phyloP scores from a whole-genome alignment of 2,329 filamentous ascomycete species.

The Apiospora pterosperma region DNA sequence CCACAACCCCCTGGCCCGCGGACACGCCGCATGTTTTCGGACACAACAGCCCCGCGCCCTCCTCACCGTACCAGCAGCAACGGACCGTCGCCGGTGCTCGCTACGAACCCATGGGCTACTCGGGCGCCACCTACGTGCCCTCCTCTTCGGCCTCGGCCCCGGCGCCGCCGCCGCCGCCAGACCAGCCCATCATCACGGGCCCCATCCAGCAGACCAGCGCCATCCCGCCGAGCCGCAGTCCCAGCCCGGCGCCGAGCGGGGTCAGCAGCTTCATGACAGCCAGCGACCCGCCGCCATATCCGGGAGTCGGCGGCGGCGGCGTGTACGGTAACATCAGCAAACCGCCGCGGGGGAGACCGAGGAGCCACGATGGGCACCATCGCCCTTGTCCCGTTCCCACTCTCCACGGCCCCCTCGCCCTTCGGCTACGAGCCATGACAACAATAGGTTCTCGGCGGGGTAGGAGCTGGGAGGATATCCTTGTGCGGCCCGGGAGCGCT shows the following conservation, averaged over 20 bases:
- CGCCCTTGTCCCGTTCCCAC: neutral
- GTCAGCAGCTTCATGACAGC: neutral
- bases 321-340: neutral
- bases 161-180: neutral
- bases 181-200: slow-evolving; percentile 5
- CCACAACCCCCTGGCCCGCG: neutral
- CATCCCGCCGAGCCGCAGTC: slow-evolving; percentile 4
- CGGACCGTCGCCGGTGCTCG: neutral
- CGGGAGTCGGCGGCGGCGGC: neutral
- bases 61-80: neutral
- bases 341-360: neutral
- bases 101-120: slow-evolving; percentile 7
- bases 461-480: too few relatives aligned
- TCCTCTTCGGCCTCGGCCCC: neutral
- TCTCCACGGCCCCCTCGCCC: neutral
- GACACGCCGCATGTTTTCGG: neutral
- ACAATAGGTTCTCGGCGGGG: too few relatives aligned
- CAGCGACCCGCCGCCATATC: neutral
- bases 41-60: neutral
- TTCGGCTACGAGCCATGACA: too few relatives aligned
- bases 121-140: neutral
- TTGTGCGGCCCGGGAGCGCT: neutral
- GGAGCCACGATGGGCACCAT: neutral
- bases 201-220: slow-evolving; percentile 5
- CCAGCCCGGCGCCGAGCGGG: slow-evolving; percentile 5